A percentile compares a stretch with the other conserved stretches of the same genome.
Evolutionary conservation across 2,329 filamentous ascomycete genomes (phyloP).

Genomic region (Akanthomyces muscarius): DNA sequence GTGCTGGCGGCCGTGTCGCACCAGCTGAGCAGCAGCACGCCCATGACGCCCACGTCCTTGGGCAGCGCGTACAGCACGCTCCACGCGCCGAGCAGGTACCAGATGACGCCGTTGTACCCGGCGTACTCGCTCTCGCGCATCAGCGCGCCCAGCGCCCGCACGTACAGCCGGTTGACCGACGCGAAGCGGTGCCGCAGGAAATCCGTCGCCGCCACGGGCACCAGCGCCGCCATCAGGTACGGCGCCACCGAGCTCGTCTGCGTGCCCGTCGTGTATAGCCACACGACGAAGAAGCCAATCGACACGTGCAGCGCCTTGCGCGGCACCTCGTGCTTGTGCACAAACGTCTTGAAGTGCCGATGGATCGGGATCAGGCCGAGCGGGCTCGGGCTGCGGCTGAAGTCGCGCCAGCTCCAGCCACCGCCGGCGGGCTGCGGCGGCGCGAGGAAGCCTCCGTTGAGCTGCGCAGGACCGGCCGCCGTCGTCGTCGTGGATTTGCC

Average conservation of each 20-base stretch:
- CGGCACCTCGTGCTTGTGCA: conserved; percentile 95
- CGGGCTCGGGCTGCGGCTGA: conserved; percentile 88
- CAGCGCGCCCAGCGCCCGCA: conserved; percentile 75
- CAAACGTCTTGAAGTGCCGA: conserved; percentile 82
- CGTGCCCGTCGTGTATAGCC: conserved; percentile 75
- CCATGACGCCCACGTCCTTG: conserved; percentile 89
- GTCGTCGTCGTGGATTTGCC: conserved; percentile 24
- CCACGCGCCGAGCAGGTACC: conserved; percentile 90
- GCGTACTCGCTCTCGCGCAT: conserved; percentile 96
- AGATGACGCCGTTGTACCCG: conserved; percentile 95
- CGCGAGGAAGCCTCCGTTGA: conserved; percentile 63
- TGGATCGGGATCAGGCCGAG: conserved; percentile 94
- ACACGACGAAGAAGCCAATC: conserved; percentile 89
- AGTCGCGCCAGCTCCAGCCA: conserved; percentile 77
- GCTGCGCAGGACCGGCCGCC: conserved; percentile 26
- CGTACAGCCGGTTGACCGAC: conserved; percentile 81
- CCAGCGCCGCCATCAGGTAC: conserved; percentile 71
- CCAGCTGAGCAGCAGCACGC: conserved; percentile 89
- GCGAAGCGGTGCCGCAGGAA: conserved; percentile 77
- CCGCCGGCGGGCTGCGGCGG: conserved; percentile 57
- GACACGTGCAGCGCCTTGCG: conserved; percentile 91
- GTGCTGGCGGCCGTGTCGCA: conserved; percentile 97
- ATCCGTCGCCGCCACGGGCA: conserved; percentile 82
- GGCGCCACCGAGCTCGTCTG: conserved; percentile 78
- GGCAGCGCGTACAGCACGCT: conserved; percentile 80